phyloP scores from a whole-genome alignment of 2,329 filamentous ascomycete genomes.

The Amylocarpus encephaloides region DNA sequence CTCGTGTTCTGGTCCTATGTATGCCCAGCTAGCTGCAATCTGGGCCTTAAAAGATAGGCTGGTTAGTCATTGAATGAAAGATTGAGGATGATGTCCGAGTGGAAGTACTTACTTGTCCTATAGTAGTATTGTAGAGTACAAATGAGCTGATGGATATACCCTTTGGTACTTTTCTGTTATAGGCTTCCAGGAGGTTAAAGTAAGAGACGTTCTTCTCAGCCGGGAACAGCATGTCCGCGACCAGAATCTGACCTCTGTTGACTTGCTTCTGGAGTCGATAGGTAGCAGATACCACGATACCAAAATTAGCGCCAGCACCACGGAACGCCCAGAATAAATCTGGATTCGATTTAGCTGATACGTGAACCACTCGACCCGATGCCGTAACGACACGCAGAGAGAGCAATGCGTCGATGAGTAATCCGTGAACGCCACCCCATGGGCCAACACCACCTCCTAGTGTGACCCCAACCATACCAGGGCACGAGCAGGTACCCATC shows the following conservation, averaged over 20 bases:
- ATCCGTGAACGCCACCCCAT: constrained; percentile 3
- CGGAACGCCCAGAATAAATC: constrained; percentile 16
- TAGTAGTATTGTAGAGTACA: too few relatives aligned
- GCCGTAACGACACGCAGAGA: constrained; percentile 7
- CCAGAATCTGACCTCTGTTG: constrained; percentile 17
- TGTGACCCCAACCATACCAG: constrained; percentile 6
- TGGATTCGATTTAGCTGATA: constrained; percentile 1
- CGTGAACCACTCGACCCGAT: not conserved
- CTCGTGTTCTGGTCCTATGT: too few relatives aligned
- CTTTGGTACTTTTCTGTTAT: too few relatives aligned
- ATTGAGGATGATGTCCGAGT: too few relatives aligned
- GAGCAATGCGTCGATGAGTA: constrained; percentile 2
- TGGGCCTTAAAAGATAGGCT: too few relatives aligned
- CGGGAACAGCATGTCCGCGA: constrained; percentile 3
- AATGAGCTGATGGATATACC: too few relatives aligned
- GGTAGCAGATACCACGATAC: constrained; percentile 30
- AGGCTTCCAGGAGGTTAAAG: too few relatives aligned
- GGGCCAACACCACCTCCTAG: constrained; percentile 10
- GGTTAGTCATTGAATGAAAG: too few relatives aligned
- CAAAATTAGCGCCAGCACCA: constrained; percentile 19
- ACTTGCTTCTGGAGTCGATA: not conserved
- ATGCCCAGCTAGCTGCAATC: too few relatives aligned
- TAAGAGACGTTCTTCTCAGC: too few relatives aligned
- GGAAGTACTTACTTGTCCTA: too few relatives aligned
- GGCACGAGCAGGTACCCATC: not conserved